phyloP scores from a whole-genome alignment of 2,329 filamentous ascomycete genomes.

The Monosporascus sp. region DNA sequence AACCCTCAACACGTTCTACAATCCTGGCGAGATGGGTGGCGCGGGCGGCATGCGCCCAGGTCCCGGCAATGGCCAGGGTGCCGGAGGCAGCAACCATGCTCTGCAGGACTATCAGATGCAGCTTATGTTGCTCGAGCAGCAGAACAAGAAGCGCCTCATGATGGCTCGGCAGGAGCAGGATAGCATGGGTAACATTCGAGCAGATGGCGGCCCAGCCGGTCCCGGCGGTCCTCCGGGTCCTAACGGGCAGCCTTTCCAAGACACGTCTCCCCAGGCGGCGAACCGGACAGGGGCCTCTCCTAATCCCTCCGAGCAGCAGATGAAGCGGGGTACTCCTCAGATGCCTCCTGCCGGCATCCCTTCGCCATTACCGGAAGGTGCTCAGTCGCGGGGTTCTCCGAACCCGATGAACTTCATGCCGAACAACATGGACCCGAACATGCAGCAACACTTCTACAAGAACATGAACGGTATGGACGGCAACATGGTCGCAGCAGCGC shows the following conservation, averaged over 20 bases:
- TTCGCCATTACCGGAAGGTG: conserved; percentile 65
- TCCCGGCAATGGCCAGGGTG: conserved; percentile 39
- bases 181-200: conserved; percentile 46
- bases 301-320: conserved; percentile 71
- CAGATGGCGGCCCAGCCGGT: conserved; percentile 46
- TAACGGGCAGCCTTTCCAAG: conserved; percentile 60
- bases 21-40: conserved; percentile 53
- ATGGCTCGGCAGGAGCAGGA: conserved; percentile 81
- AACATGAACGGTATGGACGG: conserved; percentile 45
- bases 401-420: conserved; percentile 60
- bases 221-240: conserved; percentile 50
- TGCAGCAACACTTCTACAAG: conserved; percentile 57
- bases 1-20: conserved; percentile 56
- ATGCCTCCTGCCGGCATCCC: conserved; percentile 65
- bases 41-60: conserved; percentile 55
- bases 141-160: conserved; percentile 80
- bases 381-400: conserved; percentile 61
- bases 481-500: conserved; percentile 48
- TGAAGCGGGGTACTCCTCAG: conserved; percentile 72
- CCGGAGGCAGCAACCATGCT: conserved; percentile 66
- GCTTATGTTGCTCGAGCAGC: conserved; percentile 78
- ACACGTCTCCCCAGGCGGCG: conserved; percentile 64
- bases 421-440: conserved; percentile 56
- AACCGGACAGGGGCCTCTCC: conserved; percentile 64
- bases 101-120: conserved; percentile 88